These are phyloP conservation scores for Chamaecrista fasciculata DNA, from an alignment of 306 rosid genomes.

Conservation along the genomic window DNA sequence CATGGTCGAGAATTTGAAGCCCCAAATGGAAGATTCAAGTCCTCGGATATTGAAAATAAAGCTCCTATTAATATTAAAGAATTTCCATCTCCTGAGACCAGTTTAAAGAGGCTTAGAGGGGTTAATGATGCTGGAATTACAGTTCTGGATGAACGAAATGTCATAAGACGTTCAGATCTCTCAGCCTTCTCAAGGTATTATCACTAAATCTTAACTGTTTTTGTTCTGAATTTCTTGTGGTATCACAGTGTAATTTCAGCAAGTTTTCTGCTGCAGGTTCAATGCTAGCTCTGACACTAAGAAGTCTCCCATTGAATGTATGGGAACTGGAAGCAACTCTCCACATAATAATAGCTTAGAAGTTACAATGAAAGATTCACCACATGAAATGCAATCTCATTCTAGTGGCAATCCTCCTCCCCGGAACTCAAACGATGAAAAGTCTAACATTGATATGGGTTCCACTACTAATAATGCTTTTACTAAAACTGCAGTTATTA, in stretches of 20 bases:
- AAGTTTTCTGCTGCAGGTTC: constrained; percentile 50
- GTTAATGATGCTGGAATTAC: constrained; percentile 46
- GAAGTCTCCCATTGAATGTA: constrained; percentile 57
- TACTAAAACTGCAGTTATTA: constrained; percentile 42
- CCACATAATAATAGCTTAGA: constrained; percentile 48
- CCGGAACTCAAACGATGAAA: constrained; percentile 55
- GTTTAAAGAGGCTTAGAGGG: constrained; percentile 75
- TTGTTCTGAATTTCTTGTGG: constrained; percentile 19
- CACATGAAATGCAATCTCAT: constrained; percentile 52
- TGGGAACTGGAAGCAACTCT: constrained; percentile 53
- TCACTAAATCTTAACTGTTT: constrained; percentile 22
- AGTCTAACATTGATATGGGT: constrained; percentile 69
- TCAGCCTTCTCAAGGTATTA: constrained; percentile 80
- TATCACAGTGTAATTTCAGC: neutral
- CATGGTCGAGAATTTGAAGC: constrained; percentile 44
- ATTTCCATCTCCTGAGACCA: constrained; percentile 55
- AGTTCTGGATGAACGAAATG: constrained; percentile 56
- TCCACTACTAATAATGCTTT: constrained; percentile 59
- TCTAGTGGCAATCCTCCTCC: constrained; percentile 60
- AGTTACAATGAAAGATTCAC: constrained; percentile 46
- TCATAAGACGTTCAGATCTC: constrained; percentile 67
- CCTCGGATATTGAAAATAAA: constrained; percentile 44
- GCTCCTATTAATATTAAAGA: constrained; percentile 39
- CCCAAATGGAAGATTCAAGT: constrained; percentile 37
- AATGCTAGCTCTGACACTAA: constrained; percentile 54